Percentiles rank a stretch among this genome's conserved stretches.
Evolutionary conservation across 768 basidiomycete genomes (phyloP).

Genomic region (Leucogyrophana mollusca): DNA sequence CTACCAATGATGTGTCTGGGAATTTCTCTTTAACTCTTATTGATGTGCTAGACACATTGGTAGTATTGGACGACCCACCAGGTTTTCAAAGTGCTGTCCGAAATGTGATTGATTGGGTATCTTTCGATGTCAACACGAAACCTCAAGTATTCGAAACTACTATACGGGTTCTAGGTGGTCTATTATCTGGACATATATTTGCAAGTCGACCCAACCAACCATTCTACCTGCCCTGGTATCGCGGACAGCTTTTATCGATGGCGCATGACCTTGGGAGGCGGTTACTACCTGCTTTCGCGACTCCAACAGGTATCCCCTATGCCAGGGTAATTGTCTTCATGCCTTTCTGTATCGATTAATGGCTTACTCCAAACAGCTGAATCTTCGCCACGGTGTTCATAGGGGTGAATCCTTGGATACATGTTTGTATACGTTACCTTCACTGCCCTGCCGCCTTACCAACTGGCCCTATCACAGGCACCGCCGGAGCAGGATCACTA

Average conservation of each 20-base stretch:
- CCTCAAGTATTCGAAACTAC: slow-evolving; percentile 99
- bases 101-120: slow-evolving; percentile 78
- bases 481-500: slow-evolving; percentile 90
- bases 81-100: slow-evolving; percentile 86
- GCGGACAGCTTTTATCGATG: slow-evolving; percentile 71
- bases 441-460: background rate
- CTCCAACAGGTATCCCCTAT: slow-evolving; percentile 88
- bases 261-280: slow-evolving; percentile 87
- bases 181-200: slow-evolving; percentile 82
- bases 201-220: slow-evolving; percentile 65
- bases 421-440: slow-evolving; percentile 50
- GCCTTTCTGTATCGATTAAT: slow-evolving; percentile 4
- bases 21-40: slow-evolving; percentile 87
- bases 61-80: slow-evolving; percentile 76
- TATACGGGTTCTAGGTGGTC: slow-evolving; percentile 89
- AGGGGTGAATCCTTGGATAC: slow-evolving; percentile 80
- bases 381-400: slow-evolving; percentile 75
- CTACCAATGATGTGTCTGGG: slow-evolving; percentile 89
- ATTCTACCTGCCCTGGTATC: slow-evolving; percentile 84
- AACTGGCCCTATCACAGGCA: slow-evolving; percentile 47
- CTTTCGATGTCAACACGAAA: slow-evolving; percentile 90
- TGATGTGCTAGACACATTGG: slow-evolving; percentile 83
- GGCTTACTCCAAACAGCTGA: slow-evolving; percentile 50
- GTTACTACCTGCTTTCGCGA: slow-evolving; percentile 87
- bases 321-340: slow-evolving; percentile 59